Evolutionary conservation across 2,329 filamentous ascomycete genomes (phyloP).

Genomic region (Daldinia sp.): DNA sequence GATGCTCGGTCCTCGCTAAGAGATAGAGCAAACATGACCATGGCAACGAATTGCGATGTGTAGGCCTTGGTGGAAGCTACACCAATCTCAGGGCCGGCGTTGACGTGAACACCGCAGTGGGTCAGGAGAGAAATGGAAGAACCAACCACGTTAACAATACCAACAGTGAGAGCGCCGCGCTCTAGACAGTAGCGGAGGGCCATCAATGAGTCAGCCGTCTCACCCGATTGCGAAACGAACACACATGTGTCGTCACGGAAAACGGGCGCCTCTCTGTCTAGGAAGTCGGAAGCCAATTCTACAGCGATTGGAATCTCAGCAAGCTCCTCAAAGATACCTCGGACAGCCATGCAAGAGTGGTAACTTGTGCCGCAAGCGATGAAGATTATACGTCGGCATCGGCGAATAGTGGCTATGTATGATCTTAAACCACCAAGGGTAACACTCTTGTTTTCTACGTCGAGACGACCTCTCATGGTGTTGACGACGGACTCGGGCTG

Average conservation of each 20-base stretch:
- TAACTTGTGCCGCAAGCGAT: constrained; percentile 98
- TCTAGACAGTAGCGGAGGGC: constrained; percentile 98
- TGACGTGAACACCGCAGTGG: constrained; percentile 99
- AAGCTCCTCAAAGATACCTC: constrained; percentile 96
- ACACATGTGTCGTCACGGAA: constrained; percentile 99
- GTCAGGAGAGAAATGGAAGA: constrained; percentile 99
- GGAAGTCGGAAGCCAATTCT: constrained; percentile 97
- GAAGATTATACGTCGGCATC: constrained; percentile 97
- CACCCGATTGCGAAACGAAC: constrained; percentile 98
- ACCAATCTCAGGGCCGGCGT: constrained; percentile 98
- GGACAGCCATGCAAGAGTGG: constrained; percentile 99
- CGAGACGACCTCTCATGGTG: constrained; percentile 99
- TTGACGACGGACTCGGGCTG: constrained; percentile 99
- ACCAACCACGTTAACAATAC: constrained; percentile 98
- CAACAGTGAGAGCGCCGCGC: constrained; percentile 95
- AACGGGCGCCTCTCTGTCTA: constrained; percentile 94
- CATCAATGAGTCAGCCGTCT: constrained; percentile 98
- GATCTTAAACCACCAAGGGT: constrained; percentile 95
- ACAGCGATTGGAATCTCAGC: constrained; percentile 98
- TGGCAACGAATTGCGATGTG: constrained; percentile 98
- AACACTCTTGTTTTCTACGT: constrained; percentile 92
- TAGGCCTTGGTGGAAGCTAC: constrained; percentile 99
- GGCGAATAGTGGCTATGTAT: constrained; percentile 95
- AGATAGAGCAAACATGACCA: constrained; percentile 99
- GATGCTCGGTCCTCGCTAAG: constrained; percentile 96